Evolutionary conservation across 371 early-diverging fungal species (phyloP).

Genomic region (Phascolomyces articulosus): DNA sequence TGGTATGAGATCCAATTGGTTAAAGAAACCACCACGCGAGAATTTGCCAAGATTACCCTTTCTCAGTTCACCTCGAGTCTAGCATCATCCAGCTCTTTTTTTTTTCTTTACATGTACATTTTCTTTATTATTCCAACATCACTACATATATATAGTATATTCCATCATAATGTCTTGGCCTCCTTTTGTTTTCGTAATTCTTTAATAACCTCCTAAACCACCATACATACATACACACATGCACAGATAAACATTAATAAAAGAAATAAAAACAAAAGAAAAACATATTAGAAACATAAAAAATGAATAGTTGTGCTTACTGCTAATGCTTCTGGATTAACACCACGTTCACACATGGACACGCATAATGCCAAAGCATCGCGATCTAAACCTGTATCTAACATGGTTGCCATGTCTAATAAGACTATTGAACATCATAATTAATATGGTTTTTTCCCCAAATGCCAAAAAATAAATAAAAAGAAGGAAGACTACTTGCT

Average conservation of each 20-base stretch:
- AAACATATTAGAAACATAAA: neutral
- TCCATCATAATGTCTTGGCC: neutral
- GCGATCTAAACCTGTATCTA: slow-evolving; percentile 75
- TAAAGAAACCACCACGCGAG: slow-evolving; percentile 42
- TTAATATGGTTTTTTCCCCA: neutral
- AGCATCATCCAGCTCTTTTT: neutral
- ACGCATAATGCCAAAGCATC: slow-evolving; percentile 75
- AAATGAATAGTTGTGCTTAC: slow-evolving; percentile 28
- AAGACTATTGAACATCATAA: slow-evolving; percentile 38
- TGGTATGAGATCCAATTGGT: slow-evolving; percentile 71
- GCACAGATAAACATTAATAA: neutral
- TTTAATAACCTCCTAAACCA: slow-evolving; percentile 9
- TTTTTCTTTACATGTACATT: slow-evolving; percentile 1
- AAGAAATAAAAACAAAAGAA: slow-evolving; percentile 51
- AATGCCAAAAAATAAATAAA: neutral
- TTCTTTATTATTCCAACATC: neutral
- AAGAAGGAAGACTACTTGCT: slow-evolving; percentile 16
- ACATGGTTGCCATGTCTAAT: slow-evolving; percentile 67
- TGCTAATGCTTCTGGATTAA: slow-evolving; percentile 86
- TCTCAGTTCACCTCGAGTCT: neutral
- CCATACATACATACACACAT: neutral
- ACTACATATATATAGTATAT: too few species aligned
- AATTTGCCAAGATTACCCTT: slow-evolving; percentile 6
- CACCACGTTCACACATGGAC: slow-evolving; percentile 73
- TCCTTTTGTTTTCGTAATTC: slow-evolving; percentile 7